Evolutionary conservation across 345 rosid genomes (phyloP).

Genomic region (Odontarrhena argentea): DNA sequence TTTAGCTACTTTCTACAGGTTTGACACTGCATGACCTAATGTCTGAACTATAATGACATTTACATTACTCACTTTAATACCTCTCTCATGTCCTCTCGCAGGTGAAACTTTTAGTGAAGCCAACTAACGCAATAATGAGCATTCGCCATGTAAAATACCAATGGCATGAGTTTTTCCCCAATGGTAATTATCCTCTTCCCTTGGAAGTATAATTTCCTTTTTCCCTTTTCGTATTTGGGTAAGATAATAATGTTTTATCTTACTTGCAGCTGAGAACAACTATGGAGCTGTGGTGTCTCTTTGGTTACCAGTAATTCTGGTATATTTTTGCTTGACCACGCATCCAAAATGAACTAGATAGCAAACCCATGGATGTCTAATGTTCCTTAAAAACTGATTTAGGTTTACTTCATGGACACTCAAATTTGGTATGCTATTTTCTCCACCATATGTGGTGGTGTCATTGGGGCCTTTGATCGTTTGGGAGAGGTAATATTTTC

Average conservation of each 20-base stretch:
- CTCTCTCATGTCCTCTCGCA: constrained; percentile 33
- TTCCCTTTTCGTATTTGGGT: constrained; percentile 20
- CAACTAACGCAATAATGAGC: constrained; percentile 83
- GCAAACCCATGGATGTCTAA: constrained; percentile 24
- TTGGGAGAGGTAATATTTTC: constrained; percentile 79
- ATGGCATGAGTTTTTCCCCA: constrained; percentile 94
- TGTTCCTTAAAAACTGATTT: constrained; percentile 37
- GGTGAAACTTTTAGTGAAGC: constrained; percentile 88
- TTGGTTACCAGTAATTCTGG: constrained; percentile 86
- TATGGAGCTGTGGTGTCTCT: constrained; percentile 75
- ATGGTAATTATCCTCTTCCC: constrained; percentile 49
- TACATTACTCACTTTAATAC: constrained; percentile 24
- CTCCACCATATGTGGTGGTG: constrained; percentile 91
- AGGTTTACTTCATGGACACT: constrained; percentile 95
- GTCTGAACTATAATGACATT: constrained; percentile 27
- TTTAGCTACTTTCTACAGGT: constrained; percentile 90
- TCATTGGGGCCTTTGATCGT: constrained; percentile 91
- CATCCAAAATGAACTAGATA: constrained; percentile 6
- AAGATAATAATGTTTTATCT: constrained; percentile 20
- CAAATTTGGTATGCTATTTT: constrained; percentile 93
- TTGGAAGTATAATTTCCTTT: not conserved
- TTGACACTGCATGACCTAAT: constrained; percentile 25
- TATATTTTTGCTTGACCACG: constrained; percentile 35
- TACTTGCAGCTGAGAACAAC: constrained; percentile 63
- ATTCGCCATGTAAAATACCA: constrained; percentile 62